Percentiles rank a stretch among this genome's conserved stretches.
These are phyloP conservation scores for Capsicum chinense DNA, from an alignment of 257 asterid species.

Conservation along the genomic window DNA sequence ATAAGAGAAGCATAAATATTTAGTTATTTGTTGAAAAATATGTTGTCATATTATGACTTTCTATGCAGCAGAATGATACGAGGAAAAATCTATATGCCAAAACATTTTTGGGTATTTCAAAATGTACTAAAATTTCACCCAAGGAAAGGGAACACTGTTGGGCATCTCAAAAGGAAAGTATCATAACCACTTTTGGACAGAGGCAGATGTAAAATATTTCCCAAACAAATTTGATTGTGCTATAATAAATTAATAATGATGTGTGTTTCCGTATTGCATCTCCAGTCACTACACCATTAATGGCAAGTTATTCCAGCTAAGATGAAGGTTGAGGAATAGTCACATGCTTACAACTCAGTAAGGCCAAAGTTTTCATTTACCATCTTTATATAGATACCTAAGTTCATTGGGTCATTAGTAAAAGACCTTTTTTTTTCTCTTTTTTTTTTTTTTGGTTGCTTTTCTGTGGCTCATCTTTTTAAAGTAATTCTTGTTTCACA, in stretches of 20 bases:
- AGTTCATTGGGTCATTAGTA: not conserved
- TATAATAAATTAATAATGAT: not conserved
- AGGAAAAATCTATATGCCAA: not conserved
- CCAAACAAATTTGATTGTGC: not conserved
- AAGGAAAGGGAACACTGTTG: not conserved
- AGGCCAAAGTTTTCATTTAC: not conserved
- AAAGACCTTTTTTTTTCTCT: not conserved
- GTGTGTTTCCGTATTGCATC: not conserved
- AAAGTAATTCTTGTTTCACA: not conserved
- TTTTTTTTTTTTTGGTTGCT: not conserved
- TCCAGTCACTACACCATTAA: not conserved
- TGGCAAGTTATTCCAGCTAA: slow-evolving; percentile 11
- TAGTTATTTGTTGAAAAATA: not conserved
- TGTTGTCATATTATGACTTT: not conserved
- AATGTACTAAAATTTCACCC: not conserved
- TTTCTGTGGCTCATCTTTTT: not conserved
- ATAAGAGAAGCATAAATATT: not conserved
- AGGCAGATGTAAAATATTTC: not conserved
- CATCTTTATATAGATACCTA: not conserved
- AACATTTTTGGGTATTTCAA: not conserved
- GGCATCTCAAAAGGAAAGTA: not conserved
- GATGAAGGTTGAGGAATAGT: slow-evolving; percentile 18
- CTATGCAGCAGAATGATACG: not conserved
- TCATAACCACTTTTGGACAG: not conserved
- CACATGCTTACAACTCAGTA: not conserved